Evolutionary conservation across 2,329 filamentous ascomycete species (phyloP).

Genomic region (Rhynchosporium agropyri): DNA sequence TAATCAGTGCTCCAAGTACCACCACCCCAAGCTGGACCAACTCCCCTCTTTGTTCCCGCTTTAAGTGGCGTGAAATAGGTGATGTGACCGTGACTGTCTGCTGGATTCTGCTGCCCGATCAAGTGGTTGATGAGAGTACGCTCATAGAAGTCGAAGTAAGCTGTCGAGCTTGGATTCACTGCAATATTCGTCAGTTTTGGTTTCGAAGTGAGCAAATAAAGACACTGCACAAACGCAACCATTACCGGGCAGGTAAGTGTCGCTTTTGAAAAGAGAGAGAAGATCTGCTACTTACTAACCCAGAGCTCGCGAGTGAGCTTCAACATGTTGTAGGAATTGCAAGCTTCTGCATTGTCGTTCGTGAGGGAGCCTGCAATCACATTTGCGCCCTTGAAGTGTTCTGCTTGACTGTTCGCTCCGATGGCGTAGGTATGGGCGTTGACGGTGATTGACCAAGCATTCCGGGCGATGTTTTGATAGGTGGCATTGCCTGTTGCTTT

Average conservation of each 20-base stretch:
- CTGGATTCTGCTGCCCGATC: background rate
- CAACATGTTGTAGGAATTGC: slow-evolving; percentile 15
- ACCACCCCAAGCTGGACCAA: slow-evolving; percentile 4
- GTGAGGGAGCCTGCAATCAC: slow-evolving; percentile 1
- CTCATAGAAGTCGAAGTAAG: slow-evolving; percentile 14
- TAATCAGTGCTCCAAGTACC: slow-evolving; percentile 11
- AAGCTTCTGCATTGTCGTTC: background rate
- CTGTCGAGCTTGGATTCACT: background rate
- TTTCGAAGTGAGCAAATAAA: background rate
- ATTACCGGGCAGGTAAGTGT: no score
- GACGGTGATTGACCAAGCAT: slow-evolving; percentile 2
- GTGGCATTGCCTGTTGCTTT: slow-evolving; percentile 6
- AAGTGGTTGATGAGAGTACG: slow-evolving; percentile 3
- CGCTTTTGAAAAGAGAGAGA: background rate
- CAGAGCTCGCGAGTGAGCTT: slow-evolving; percentile 6
- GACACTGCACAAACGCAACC: no score
- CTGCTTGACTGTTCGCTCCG: slow-evolving; percentile 13
- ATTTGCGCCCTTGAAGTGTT: slow-evolving; percentile 1
- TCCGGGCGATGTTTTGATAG: background rate
- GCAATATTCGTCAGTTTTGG: background rate
- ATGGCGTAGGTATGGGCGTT: slow-evolving; percentile 13
- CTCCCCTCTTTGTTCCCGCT: background rate
- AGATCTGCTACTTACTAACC: slow-evolving; percentile 4
- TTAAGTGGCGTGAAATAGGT: slow-evolving; percentile 1
- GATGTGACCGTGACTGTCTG: background rate